Evolutionary conservation across 2,329 filamentous ascomycete genomes (phyloP), one percentile per base, ranked within the genome.

Genomic region (Neofusicoccum parvum): DNA sequence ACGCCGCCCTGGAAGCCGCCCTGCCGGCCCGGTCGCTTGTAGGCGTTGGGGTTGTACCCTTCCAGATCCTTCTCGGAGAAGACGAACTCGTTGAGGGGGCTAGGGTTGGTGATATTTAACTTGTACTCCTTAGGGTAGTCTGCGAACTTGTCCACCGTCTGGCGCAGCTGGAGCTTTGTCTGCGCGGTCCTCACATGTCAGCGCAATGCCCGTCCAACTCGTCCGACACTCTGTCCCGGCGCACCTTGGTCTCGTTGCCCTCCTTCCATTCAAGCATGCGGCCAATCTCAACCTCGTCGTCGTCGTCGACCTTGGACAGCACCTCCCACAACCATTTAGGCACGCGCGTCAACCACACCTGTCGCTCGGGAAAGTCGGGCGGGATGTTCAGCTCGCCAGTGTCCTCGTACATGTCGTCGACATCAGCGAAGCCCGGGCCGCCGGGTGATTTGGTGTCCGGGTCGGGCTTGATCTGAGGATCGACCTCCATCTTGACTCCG

Each of bases 1-100:
- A 56, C 53, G 53, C 17, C 63, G 39, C 17, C 69, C 60, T 62
- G 69, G 64, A 32, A 32, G 27, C 27, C 27, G 27, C 72, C 64
- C 62, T 72, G 68, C 59, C 69, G 69, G 9, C 73, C 70, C 9
- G 46, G 56, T 14, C 65, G 58, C 5, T 72, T 71, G 48, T 70
- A 72, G 37, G 71, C 73, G 37, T 71, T 73, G 3, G 75, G 72
- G 67, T 84, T 85, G 79, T 88, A 93, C 43, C 92, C 92, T 0
- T 93, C 91, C 23, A 97, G 85, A 73, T 98, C 92, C 76, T 96
- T 93, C 79, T 99, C 95, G 46, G 91, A 93, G 75, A 99, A 99
- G 65, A 98, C 83, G 75, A 91, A 96, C 20, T 93, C 95, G 78
- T 97, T 97, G 72, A 87, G 87, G 39, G 94, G 87, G n/a, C 86